Percentiles rank a stretch among this genome's conserved stretches.
These are phyloP conservation scores for Aspergillus novoparasiticus DNA, from an alignment of 2,329 filamentous ascomycete species.

Conservation along the genomic window DNA sequence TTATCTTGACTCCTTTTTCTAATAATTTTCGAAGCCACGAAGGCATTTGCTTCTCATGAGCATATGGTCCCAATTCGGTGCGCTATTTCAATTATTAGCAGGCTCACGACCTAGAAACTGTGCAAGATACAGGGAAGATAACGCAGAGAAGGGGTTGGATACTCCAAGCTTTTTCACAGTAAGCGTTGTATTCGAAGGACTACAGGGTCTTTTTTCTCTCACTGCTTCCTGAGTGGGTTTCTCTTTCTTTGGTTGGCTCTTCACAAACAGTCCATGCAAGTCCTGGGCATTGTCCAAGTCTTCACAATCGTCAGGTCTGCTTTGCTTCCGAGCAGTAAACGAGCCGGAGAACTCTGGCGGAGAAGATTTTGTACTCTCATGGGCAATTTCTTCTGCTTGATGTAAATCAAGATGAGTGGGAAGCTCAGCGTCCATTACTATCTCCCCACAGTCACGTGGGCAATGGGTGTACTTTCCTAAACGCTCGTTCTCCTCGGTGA, in stretches of 20 bases:
- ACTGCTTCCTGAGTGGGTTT: not conserved
- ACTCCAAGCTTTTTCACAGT: constrained; percentile 35
- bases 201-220: not conserved
- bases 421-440: constrained; percentile 56
- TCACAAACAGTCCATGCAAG: not conserved
- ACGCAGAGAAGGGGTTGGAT: constrained; percentile 5
- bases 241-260: not conserved
- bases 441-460: constrained; percentile 62
- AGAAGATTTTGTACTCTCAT: constrained; percentile 40
- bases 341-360: constrained; percentile 4
- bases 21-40: constrained; percentile 66
- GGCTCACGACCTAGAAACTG: not conserved
- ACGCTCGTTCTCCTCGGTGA: constrained; percentile 11
- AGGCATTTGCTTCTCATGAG: constrained; percentile 75
- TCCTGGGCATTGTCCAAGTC: not conserved
- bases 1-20: constrained; percentile 59
- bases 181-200: not conserved
- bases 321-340: not conserved
- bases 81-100: constrained; percentile 41
- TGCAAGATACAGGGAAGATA: not conserved
- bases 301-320: not conserved
- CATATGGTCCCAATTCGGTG: constrained; percentile 70
- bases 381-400: constrained; percentile 49
- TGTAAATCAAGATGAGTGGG: constrained; percentile 64
- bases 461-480: constrained; percentile 53